Evolutionary conservation across 495 filamentous ascomycete genomes (phyloP).

Genomic region (Penicillium flavigenum): DNA sequence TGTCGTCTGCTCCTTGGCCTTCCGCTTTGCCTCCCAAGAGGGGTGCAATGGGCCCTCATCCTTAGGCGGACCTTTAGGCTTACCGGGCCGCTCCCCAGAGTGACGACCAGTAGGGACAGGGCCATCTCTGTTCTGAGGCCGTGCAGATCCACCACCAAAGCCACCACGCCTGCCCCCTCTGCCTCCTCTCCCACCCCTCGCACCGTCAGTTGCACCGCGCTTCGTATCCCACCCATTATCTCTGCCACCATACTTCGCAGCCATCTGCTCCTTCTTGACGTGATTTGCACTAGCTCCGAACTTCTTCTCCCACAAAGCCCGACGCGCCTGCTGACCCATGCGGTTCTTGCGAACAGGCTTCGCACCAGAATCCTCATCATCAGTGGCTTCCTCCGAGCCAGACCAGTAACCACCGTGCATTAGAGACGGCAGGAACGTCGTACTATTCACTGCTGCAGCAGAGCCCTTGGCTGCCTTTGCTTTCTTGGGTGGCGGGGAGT

Average conservation of each 20-base stretch:
- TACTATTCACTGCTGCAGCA: constrained; percentile 50
- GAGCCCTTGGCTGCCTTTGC: constrained; percentile 40
- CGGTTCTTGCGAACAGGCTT: constrained; percentile 69
- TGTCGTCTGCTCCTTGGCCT: constrained; percentile 69
- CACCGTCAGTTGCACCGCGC: constrained; percentile 41
- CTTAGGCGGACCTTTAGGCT: constrained; percentile 41
- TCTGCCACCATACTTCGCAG: constrained; percentile 29
- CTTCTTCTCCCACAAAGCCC: constrained; percentile 90
- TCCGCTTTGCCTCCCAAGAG: constrained; percentile 87
- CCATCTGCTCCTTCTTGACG: constrained; percentile 43
- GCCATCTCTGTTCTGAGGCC: constrained; percentile 13
- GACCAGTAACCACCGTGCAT: constrained; percentile 88
- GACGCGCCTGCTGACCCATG: constrained; percentile 82
- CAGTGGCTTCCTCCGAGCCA: constrained; percentile 68
- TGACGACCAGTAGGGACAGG: constrained; percentile 7
- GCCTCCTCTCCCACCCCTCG: constrained; percentile 17
- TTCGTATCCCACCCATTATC: constrained; percentile 52
- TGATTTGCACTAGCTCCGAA: constrained; percentile 77
- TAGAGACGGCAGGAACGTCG: constrained; percentile 84
- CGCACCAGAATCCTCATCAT: constrained; percentile 33
- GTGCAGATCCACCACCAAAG: constrained; percentile 10
- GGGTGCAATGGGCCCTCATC: constrained; percentile 78
- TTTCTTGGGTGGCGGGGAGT: constrained; percentile 43
- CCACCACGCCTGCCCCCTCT: constrained; percentile 14
- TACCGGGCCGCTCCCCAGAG: constrained; percentile 13